Base-by-base conservation (phyloP, 75 land plant species). In the Pseudotsuga menziesii region DNA sequence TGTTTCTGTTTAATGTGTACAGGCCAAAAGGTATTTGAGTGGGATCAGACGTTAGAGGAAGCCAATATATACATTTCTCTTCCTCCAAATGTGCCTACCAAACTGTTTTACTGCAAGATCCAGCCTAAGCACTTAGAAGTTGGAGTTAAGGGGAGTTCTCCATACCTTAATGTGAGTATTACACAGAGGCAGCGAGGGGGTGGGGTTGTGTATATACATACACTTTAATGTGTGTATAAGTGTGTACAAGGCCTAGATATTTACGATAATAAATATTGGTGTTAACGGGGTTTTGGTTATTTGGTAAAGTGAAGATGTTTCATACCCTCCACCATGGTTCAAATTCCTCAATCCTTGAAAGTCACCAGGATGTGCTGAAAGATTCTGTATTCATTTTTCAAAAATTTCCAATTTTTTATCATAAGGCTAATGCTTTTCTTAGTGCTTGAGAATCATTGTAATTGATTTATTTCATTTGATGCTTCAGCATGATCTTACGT, bases 41-140 rank as follows among this genome's bases (percentile, higher is more conserved):
- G 99, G 98, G 99, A 96, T 80, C 99, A 96, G 73, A 94, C 86
- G 20, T 78, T 96, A 77, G 99, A 96, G 6, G 99, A 96, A 77
- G 91, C 92, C 57, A 94, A 96, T 76, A 79, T 96, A 25, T 96
- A 96, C 80, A 90, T 96, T 15, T 71, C 82, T 17, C 88, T 96
- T 39, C 99, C 99, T 11, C 80, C 86, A 12, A 80, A 82, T 75
- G 93, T 96, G 26, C 94, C 92, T n/a, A 69, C 78, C 25, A 91
- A 90, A 85, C 86, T 89, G 61, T 90, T 96, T 77, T 85, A 85
- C 67, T 93, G 94, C 83, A 90, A 90, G 75, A 88, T 96, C 61
- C 86, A 91, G 60, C 82, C 97, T 9, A 79, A 84, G 36, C 97
- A 96, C 73, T 39, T 96, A 35, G 93, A 96, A 85, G 82, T 94